Conservation (phyloP, 805 yeast species). For the Pichia heedii region DNA sequence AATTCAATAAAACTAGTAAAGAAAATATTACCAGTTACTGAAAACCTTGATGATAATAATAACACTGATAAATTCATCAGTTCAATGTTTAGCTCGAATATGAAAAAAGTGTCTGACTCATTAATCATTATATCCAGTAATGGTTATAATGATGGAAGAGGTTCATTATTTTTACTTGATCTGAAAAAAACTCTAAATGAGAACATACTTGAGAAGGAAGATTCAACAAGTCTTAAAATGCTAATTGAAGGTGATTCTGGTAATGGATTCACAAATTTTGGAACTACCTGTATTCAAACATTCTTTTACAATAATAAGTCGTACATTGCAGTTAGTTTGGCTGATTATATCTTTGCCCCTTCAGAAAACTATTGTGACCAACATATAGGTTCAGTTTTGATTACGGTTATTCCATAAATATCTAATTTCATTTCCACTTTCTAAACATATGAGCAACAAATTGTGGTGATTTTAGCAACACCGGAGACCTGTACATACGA, state of each 20-base stretch:
- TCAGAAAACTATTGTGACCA: no score
- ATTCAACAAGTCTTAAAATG: slow-evolving; percentile 7
- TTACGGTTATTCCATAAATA: background rate
- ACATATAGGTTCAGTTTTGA: background rate
- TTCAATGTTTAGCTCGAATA: slow-evolving; percentile 17
- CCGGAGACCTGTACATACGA: no score
- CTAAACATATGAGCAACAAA: no score
- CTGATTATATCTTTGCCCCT: slow-evolving; percentile 10
- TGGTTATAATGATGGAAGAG: slow-evolving; percentile 28
- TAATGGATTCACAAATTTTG: slow-evolving; percentile 36
- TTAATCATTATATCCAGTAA: slow-evolving; percentile 31
- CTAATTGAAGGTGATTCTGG: slow-evolving; percentile 18
- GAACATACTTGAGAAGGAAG: background rate
- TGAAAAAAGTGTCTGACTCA: slow-evolving; percentile 9
- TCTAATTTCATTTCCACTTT: background rate
- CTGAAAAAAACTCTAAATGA: slow-evolving; percentile 13
- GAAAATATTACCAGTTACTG: slow-evolving; percentile 11
- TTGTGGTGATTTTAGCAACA: no score
- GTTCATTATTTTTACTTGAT: slow-evolving; percentile 37
- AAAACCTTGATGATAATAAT: background rate
- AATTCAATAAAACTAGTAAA: slow-evolving; percentile 7
- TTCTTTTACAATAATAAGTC: slow-evolving; percentile 13
- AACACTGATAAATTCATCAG: background rate
- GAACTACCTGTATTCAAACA: slow-evolving; percentile 26
- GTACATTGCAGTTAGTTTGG: slow-evolving; percentile 31